Evolutionary conservation across 768 basidiomycete species (phyloP), one percentile per base, ranked within the genome.

Genomic region (Thelephora ganbajun): DNA sequence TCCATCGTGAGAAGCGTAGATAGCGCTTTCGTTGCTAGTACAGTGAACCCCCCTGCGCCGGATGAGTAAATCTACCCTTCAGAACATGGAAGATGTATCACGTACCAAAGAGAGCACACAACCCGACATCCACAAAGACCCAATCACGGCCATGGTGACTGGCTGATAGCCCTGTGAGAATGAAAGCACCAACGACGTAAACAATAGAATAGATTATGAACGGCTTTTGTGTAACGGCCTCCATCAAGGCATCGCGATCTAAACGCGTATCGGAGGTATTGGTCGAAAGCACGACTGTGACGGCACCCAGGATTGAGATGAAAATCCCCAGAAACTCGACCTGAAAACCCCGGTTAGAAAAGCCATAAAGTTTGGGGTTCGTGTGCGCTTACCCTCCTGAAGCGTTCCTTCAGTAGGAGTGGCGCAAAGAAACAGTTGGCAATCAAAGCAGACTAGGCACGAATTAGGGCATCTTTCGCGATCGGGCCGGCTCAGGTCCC

Each of bases 371-470:
- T 44, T 35, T 22, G 35, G 44, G 37, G 16, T 11, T n/a, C 19
- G 50, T 53, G 19, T 13, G 58, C 35, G 53, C 63, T 61, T 59
- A 82, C 81, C 65, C 73, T 82, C 33, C 83, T 80, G 59, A 99
- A 93, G 5, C 73, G 74, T 64, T 98, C 89, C 7, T 77, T 70
- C 9, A 90, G 71, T 58, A 97, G 74, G 2, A 90, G 56, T 13
- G 94, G 94, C 1, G 93, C 90, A 53, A 97, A 91, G 35, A 92
- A 70, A 58, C 92, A 97, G 61, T 98, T 98, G 12, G 94, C 89
- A 50, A 94, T 80, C n/a, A 97, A 70, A 2, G 91, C 90, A 62
- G 90, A 85, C 80, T 90, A 45, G 43, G 58, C 46, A 50, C 33
- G 18, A 39, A 44, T 18, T 44, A 43, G 13, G 50, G n/a, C n/a